Percentiles rank a stretch among this genome's conserved stretches.
These are phyloP conservation scores for Salix viminalis DNA, from an alignment of 345 rosid genomes.

Conservation along the genomic window DNA sequence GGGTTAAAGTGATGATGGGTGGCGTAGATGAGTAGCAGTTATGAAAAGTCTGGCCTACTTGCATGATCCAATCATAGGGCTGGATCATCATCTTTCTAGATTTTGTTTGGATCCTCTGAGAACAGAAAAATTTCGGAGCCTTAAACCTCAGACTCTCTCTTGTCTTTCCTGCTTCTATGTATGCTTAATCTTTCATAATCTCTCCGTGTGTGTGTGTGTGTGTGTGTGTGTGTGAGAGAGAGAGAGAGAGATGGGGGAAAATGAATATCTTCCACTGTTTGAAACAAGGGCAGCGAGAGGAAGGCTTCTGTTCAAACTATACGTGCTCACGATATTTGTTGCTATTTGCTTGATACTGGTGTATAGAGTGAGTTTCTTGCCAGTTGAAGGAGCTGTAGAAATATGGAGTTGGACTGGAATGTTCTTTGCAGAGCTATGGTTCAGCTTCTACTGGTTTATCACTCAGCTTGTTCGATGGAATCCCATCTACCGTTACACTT, in stretches of 20 bases:
- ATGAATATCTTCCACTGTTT: conserved; percentile 10
- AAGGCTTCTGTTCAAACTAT: conserved; percentile 1
- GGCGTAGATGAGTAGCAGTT: too few species aligned
- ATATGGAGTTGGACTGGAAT: conserved; percentile 30
- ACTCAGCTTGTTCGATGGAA: conserved; percentile 19
- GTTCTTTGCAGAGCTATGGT: conserved; percentile 29
- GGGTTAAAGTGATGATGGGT: too few species aligned
- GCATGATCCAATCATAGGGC: too few species aligned
- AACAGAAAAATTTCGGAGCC: too few species aligned
- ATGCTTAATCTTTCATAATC: too few species aligned
- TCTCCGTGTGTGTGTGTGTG: too few species aligned
- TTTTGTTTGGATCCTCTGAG: too few species aligned
- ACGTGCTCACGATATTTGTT: conserved; percentile 6
- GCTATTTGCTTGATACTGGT: conserved; percentile 6
- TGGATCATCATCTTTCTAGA: too few species aligned
- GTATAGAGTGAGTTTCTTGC: conserved; percentile 13
- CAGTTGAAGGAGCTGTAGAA: conserved; percentile 9
- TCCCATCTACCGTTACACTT: conserved; percentile 15
- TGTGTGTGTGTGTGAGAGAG: too few species aligned
- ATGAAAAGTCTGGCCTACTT: too few species aligned
- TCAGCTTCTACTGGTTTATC: conserved; percentile 28
- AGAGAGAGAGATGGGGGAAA: background rate
- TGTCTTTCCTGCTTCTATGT: too few species aligned
- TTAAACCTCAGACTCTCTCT: too few species aligned
- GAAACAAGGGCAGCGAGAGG: conserved; percentile 7